Base-by-base conservation (phyloP, 495 filamentous ascomycete genomes). In the Aspergillus baeticus region DNA sequence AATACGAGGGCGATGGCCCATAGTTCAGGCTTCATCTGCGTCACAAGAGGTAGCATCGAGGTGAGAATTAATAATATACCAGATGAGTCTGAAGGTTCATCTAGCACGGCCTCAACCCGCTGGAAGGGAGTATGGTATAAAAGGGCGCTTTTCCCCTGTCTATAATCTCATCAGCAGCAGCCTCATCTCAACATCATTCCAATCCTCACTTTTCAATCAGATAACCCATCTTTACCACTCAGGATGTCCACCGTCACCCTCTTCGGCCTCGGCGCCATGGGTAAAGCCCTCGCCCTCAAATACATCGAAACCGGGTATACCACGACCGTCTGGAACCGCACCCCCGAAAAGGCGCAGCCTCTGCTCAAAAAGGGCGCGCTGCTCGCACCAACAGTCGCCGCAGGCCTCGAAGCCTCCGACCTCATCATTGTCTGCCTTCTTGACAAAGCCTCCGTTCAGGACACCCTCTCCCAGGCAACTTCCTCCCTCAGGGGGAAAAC, bases 231-330 rank as follows among this genome's bases (percentile, higher is more conserved):
- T 8, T 4, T 4, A 3, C 26, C 26, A 4, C 8, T 3, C 3
- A 29, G 8, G 8, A 29, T 29, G 26, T 8, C 26, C 26, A 29
- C 26, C 3, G 8, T 29, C 26, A 29, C 26, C 22, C 43, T 59
- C 41, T 34, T 59, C 41, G 56, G 56, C 21, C 56, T 59, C n/a
- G 56, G 56, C 11, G 50, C 57, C 15, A 59, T 59, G 57, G 50
- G 51, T 26, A 35, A 15, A 34, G 57, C 51, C 43, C 43, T 59
- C 22, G 43, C 57, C 22, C 17, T 20, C 36, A 43, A 49, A 11
- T 59, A 50, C 57, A 10, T 59, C 20, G 50, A 54, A 15, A 21
- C 39, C 0, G 33, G 36, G n/a, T 54, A 59, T 23, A 51, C 8
- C 4, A 59, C 57, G 1, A 54, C 50, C 7, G 21, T 59, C 51